Base-by-base conservation (phyloP, 176 grass and related monocot species). In the Cenchrus purpureus region DNA sequence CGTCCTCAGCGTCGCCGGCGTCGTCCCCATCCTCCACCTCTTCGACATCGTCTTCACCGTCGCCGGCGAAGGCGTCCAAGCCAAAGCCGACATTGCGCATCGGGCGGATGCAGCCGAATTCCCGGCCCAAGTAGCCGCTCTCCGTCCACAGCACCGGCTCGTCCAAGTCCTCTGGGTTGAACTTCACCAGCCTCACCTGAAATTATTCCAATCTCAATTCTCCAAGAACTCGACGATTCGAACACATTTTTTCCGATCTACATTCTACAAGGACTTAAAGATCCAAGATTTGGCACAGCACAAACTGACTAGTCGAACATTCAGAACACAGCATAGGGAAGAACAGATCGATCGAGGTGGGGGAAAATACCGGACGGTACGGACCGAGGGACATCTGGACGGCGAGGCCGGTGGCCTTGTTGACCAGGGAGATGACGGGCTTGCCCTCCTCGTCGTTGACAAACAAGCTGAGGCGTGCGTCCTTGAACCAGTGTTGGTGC, bases 101-200 rank as follows among this genome's bases (percentile, higher is more conserved):
- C 83, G 83, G 86, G 17, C 83, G 77, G 61, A 90, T 83, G 78
- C 88, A 68, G 50, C 88, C 49, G 83, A 86, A 90, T n/a, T 54
- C 78, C 31, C 68, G 65, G 2, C 88, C 72, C 4, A 86, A 54
- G 75, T 98, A 91, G 15, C 87, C 81, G 87, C 92, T 95, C 91
- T 98, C 95, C 0, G 92, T 90, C 95, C 95, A 98, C 55, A 95
- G 82, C 60, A 98, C 85, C 25, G 95, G 93, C 89, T 95, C 92
- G 71, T 98, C 95, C 42, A 77, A 11, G 6, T 54, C 65, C 0
- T 85, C 76, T 0, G 79, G 73, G 20, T 84, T 62, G 66, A 71
- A 90, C 4, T 20, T 58, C 29, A 68, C 16, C 22, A 84, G 19
- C 12, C 59, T 44, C 78, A 91, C 85, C 89, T 91, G 45, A 12